A percentile compares a stretch with the other conserved stretches of the same genome.
Evolutionary conservation across 352 stramenopile species (phyloP).

Genomic region (Pilasporangium apinafurcum): DNA sequence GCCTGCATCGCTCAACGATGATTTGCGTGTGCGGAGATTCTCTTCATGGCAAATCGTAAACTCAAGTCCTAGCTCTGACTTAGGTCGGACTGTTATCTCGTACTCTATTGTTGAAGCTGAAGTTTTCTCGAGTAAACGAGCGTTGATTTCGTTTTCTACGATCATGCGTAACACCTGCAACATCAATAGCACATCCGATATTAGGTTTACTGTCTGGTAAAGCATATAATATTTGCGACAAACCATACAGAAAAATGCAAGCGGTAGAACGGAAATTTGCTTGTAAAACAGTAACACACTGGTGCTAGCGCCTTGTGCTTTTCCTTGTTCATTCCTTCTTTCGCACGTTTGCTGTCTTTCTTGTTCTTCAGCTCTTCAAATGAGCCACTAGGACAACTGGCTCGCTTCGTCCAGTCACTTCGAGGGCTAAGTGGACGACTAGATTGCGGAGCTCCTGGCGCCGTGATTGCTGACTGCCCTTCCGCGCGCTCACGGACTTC

Average conservation of each 20-base stretch:
- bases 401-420: constrained; percentile 18
- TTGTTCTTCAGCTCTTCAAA: neutral
- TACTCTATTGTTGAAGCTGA: constrained; percentile 18
- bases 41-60: constrained; percentile 57
- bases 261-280: constrained; percentile 86
- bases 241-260: constrained; percentile 74
- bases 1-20: too few species aligned
- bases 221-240: too few species aligned
- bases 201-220: neutral
- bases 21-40: constrained; percentile 7
- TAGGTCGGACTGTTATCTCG: constrained; percentile 49
- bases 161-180: constrained; percentile 59
- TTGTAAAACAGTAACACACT: constrained; percentile 79
- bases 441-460: neutral
- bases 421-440: constrained; percentile 15
- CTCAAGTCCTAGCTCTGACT: constrained; percentile 37
- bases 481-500: neutral
- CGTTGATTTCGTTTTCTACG: constrained; percentile 58
- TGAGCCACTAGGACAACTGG: constrained; percentile 22
- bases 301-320: constrained; percentile 27
- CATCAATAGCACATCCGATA: neutral
- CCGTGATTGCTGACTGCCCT: neutral
- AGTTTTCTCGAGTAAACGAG: constrained; percentile 8
- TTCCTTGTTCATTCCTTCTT: neutral
- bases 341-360: neutral